Evolutionary conservation across 768 basidiomycete species (phyloP).

Genomic region (Panus rudis): DNA sequence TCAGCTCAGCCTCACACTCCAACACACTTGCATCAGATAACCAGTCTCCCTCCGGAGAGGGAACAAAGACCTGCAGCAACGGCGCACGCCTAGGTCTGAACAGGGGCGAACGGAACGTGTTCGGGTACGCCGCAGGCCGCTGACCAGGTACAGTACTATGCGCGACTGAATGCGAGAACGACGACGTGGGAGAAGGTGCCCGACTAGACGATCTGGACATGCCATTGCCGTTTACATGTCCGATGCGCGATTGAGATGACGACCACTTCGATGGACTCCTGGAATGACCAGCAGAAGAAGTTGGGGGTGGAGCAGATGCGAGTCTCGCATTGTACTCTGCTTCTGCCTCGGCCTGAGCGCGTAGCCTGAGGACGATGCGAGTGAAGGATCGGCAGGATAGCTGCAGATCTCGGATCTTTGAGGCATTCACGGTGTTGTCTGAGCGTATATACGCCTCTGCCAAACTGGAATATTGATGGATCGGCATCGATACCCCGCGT

Average conservation of each 20-base stretch:
- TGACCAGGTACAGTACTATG: neutral
- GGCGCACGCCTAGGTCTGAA: slow-evolving; percentile 69
- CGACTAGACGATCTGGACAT: slow-evolving; percentile 37
- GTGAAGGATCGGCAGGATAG: slow-evolving; percentile 70
- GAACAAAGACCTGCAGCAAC: slow-evolving; percentile 74
- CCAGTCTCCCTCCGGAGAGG: slow-evolving; percentile 84
- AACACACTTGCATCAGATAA: slow-evolving; percentile 73
- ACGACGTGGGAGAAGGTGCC: slow-evolving; percentile 59
- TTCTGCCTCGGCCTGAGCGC: slow-evolving; percentile 71
- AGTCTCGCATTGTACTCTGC: slow-evolving; percentile 16
- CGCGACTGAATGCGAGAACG: slow-evolving; percentile 35
- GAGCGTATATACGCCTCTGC: slow-evolving; percentile 53
- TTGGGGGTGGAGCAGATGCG: slow-evolving; percentile 12
- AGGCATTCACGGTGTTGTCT: slow-evolving; percentile 35
- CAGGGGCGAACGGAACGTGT: slow-evolving; percentile 59
- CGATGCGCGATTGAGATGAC: slow-evolving; percentile 4
- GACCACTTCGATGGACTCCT: slow-evolving; percentile 2
- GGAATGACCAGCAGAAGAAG: slow-evolving; percentile 1
- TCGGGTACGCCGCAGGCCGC: slow-evolving; percentile 21
- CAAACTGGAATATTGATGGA: slow-evolving; percentile 61
- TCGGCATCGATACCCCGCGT: slow-evolving; percentile 70
- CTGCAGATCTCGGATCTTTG: slow-evolving; percentile 41
- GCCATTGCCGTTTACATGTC: slow-evolving; percentile 5
- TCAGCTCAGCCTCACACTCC: slow-evolving; percentile 77
- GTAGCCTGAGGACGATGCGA: slow-evolving; percentile 70